Base-by-base conservation (phyloP, 2,329 filamentous ascomycete species). In the Phaeosphaeriaceae sp. region DNA sequence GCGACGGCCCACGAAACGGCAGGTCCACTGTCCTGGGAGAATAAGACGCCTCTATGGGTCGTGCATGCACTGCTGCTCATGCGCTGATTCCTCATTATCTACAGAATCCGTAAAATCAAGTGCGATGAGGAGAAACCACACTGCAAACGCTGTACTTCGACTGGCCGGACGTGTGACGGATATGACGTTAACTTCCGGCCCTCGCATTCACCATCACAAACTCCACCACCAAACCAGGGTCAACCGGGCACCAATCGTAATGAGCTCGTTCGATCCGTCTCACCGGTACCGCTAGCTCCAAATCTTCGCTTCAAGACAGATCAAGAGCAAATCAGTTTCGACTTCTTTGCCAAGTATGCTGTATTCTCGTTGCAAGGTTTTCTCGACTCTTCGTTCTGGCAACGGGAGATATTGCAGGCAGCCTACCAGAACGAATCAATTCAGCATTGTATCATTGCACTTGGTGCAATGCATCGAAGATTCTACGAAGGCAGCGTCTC, bases 391-490 rank as follows among this genome's bases (percentile, higher is more conserved):
- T 53, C 56, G 1, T 76, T 76, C 48, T 76, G 72, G 73, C 65
- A 72, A 50, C 63, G 66, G 21, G 69, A 75, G 47, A 47, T 76
- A 13, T 60, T 75, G 1, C 71, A 73, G 41, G 73, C 74, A 2
- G 69, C 71, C n/a, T 67, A 75, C 41, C 66, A 63, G n/a, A 57
- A 69, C 52, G 66, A 69, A 5, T 63, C 70, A 7, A 69, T 76
- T 9, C 68, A 72, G 41, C 68, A 76, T 49, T 71, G 72, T 15
- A 46, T 75, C 13, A 62, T 73, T 24, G 71, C 71, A 20, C 56
- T 76, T 10, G 72, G 70, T 45, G 69, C 74, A 7, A 69, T 76
- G 67, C 70, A 76, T 53, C 69, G 69, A 20, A 68, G 70, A n/a
- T 70, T 73, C 53, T 68, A 67, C 24, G 59, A 65, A 22, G 66